phyloP scores from a whole-genome alignment of 2,329 filamentous ascomycete species.

The Zymoseptoria brevis region DNA sequence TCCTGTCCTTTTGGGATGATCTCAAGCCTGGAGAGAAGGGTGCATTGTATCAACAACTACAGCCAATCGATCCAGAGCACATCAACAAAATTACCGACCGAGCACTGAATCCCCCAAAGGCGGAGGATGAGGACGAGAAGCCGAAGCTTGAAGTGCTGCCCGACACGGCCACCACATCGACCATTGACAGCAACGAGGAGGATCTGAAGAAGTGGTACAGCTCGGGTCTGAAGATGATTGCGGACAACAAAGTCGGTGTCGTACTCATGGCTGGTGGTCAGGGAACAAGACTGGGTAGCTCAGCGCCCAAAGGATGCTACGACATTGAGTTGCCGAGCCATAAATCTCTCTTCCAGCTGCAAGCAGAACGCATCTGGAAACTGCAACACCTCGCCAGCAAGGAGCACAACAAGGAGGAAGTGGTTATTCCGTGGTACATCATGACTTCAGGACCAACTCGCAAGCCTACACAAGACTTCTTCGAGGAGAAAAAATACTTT shows the following conservation, averaged over 20 bases:
- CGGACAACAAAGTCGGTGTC: constrained; percentile 66
- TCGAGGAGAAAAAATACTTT: constrained; percentile 83
- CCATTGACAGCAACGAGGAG: constrained; percentile 74
- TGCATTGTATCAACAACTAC: constrained; percentile 71
- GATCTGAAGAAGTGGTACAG: constrained; percentile 81
- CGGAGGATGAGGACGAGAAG: constrained; percentile 46
- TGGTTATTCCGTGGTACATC: constrained; percentile 90
- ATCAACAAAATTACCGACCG: constrained; percentile 82
- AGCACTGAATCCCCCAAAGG: constrained; percentile 68
- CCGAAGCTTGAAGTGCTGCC: constrained; percentile 75
- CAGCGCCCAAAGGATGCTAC: constrained; percentile 93
- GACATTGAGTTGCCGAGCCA: constrained; percentile 87
- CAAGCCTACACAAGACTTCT: constrained; percentile 86
- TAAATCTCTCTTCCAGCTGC: constrained; percentile 96
- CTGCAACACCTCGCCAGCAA: constrained; percentile 72
- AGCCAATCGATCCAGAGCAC: constrained; percentile 69
- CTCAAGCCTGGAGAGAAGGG: constrained; percentile 67
- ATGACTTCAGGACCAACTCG: constrained; percentile 97
- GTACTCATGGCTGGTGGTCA: constrained; percentile 97
- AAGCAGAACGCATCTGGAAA: constrained; percentile 87
- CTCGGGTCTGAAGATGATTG: constrained; percentile 56
- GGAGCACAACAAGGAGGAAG: constrained; percentile 53
- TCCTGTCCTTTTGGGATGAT: constrained; percentile 80
- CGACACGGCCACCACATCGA: constrained; percentile 75
- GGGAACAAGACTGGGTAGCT: constrained; percentile 88